These are phyloP conservation scores for Hydrangea macrophylla DNA, from an alignment of 148 eudicot species.

Conservation along the genomic window DNA sequence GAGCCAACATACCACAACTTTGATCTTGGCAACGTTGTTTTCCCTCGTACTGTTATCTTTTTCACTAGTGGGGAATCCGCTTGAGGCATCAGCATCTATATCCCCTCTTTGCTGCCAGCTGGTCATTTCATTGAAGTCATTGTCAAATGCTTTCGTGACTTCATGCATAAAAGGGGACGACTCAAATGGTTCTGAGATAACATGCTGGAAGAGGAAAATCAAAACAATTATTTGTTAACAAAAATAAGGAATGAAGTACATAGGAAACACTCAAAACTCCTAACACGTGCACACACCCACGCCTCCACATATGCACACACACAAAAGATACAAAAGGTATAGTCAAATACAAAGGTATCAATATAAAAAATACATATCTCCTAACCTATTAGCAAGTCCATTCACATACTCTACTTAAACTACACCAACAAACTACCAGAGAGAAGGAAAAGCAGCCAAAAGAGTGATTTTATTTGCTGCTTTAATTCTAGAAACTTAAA, in stretches of 20 bases:
- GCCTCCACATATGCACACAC: background rate
- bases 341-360: background rate
- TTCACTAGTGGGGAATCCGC: constrained; percentile 37
- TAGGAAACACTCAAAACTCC: background rate
- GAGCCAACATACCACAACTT: constrained; percentile 80
- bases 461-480: too few relatives aligned
- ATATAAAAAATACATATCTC: background rate
- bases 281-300: background rate
- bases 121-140: constrained; percentile 41
- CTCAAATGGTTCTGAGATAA: constrained; percentile 87
- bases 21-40: constrained; percentile 89
- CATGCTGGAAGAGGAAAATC: constrained; percentile 56
- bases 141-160: constrained; percentile 46
- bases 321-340: too few relatives aligned
- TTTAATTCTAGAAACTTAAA: too few relatives aligned
- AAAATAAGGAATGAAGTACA: background rate
- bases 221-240: constrained; percentile 3
- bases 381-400: background rate
- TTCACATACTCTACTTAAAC: background rate
- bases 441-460: background rate
- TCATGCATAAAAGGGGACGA: constrained; percentile 85
- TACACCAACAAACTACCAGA: background rate
- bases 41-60: constrained; percentile 74
- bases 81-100: constrained; percentile 55
- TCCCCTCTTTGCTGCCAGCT: constrained; percentile 53